Conservation (phyloP, 1,284 basidiomycete genomes). For the Butyriboletus appendiculatus region DNA sequence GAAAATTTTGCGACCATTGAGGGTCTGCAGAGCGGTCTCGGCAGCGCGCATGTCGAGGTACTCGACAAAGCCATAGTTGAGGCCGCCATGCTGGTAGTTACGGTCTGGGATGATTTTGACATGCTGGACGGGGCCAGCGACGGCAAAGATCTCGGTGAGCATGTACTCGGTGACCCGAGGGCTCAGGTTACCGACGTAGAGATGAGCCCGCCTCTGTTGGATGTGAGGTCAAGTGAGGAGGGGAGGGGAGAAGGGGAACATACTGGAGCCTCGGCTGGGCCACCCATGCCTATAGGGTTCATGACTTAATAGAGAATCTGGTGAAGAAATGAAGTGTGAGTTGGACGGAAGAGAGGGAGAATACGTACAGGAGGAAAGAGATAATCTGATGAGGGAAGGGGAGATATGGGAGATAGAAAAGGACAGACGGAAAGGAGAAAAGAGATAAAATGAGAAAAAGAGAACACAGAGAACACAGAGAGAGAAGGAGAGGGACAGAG, state of each 20-base stretch:
- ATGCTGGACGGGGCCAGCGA: slow-evolving; percentile 92
- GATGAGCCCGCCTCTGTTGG: slow-evolving; percentile 80
- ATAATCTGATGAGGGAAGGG: slow-evolving; percentile 41
- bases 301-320: slow-evolving; percentile 58
- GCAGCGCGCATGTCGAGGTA: slow-evolving; percentile 97
- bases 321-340: background rate
- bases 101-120: slow-evolving; percentile 99
- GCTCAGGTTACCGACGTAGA: slow-evolving; percentile 97
- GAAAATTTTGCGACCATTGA: slow-evolving; percentile 98
- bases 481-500: slow-evolving; percentile 20
- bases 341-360: slow-evolving; percentile 6
- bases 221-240: slow-evolving; percentile 26
- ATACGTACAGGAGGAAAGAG: slow-evolving; percentile 43
- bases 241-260: slow-evolving; percentile 36
- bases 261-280: slow-evolving; percentile 75
- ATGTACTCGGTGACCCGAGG: slow-evolving; percentile 93
- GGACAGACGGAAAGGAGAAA: slow-evolving; percentile 40
- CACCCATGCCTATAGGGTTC: slow-evolving; percentile 73
- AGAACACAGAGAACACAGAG: slow-evolving; percentile 46
- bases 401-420: slow-evolving; percentile 38
- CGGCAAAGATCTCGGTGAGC: slow-evolving; percentile 95
- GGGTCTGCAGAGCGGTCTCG: slow-evolving; percentile 93
- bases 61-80: slow-evolving; percentile 99
- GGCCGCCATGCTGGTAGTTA: slow-evolving; percentile 95
- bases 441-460: slow-evolving; percentile 47